phyloP scores from a whole-genome alignment of 306 rosid species.

The Begonia peltatifolia region DNA sequence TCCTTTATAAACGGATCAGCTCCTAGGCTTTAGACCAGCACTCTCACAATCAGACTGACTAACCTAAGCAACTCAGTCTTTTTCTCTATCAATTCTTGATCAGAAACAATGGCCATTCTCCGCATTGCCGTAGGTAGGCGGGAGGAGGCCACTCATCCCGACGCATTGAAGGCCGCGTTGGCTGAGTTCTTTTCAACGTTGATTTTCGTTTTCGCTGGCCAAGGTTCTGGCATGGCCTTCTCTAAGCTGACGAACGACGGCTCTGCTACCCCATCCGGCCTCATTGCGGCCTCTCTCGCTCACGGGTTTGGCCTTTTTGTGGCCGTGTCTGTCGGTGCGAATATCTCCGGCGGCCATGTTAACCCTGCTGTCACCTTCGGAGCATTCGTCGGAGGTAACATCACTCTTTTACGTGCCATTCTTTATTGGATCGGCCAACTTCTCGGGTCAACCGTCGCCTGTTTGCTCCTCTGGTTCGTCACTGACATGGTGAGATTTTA shows the following conservation, averaged over 20 bases:
- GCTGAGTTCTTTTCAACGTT: conserved; percentile 85
- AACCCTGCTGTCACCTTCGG: conserved; percentile 97
- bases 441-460: conserved; percentile 59
- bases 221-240: conserved; percentile 74
- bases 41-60: neutral
- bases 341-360: conserved; percentile 93
- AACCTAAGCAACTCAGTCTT: neutral
- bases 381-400: conserved; percentile 69
- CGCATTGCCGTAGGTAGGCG: conserved; percentile 57
- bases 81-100: neutral
- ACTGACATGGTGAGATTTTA: conserved; percentile 29
- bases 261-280: conserved; percentile 43
- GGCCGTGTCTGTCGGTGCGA: conserved; percentile 55
- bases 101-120: conserved; percentile 47
- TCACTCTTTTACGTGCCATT: conserved; percentile 58
- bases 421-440: conserved; percentile 83
- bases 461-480: conserved; percentile 40
- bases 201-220: conserved; percentile 86
- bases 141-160: conserved; percentile 47
- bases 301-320: conserved; percentile 74
- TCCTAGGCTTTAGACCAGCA: neutral
- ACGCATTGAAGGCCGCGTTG: conserved; percentile 46
- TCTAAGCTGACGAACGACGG: conserved; percentile 53
- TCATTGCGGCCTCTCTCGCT: conserved; percentile 56
- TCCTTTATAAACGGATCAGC: conserved; percentile 20